A percentile compares a stretch with the other conserved stretches of the same genome.
Conservation (phyloP, 1,284 basidiomycete genomes). For the Cystobasidium sp. region DNA sequence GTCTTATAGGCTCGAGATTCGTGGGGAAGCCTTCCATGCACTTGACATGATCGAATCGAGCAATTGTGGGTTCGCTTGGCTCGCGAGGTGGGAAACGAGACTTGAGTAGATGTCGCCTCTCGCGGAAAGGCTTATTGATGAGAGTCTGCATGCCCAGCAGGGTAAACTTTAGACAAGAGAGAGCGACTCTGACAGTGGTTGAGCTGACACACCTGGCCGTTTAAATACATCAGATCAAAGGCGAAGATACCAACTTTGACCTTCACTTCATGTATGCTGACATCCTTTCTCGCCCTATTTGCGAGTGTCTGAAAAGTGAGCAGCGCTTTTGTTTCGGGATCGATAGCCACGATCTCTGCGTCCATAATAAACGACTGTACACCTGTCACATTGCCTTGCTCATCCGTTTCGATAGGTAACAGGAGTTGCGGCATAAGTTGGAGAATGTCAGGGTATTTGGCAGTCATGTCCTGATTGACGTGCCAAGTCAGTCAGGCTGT, state of each 20-base stretch:
- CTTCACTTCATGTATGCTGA: slow-evolving; percentile 66
- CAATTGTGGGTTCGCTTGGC: slow-evolving; percentile 60
- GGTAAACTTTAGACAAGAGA: background rate
- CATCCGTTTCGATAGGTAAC: slow-evolving; percentile 44
- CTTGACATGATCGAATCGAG: slow-evolving; percentile 79
- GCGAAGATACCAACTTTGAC: slow-evolving; percentile 64
- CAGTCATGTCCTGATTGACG: slow-evolving; percentile 51
- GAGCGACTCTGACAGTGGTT: slow-evolving; percentile 4
- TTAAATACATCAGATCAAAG: slow-evolving; percentile 65
- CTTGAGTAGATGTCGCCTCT: slow-evolving; percentile 68
- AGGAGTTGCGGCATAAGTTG: slow-evolving; percentile 51
- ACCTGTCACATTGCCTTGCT: slow-evolving; percentile 33
- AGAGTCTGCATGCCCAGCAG: slow-evolving; percentile 63
- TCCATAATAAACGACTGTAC: slow-evolving; percentile 80
- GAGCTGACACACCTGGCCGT: slow-evolving; percentile 59
- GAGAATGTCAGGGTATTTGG: slow-evolving; percentile 84
- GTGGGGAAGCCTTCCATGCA: slow-evolving; percentile 63
- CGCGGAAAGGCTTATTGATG: slow-evolving; percentile 72
- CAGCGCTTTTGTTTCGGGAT: slow-evolving; percentile 68
- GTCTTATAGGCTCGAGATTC: slow-evolving; percentile 66
- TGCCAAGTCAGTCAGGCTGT: slow-evolving; percentile 34
- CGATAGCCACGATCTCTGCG: slow-evolving; percentile 74
- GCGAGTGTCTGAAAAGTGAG: slow-evolving; percentile 85
- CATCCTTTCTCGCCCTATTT: slow-evolving; percentile 82
- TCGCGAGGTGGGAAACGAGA: slow-evolving; percentile 55